Percentiles rank a stretch among this genome's conserved stretches.
phyloP scores from a whole-genome alignment of 2,329 filamentous ascomycete species.

The Cercospora sp. region DNA sequence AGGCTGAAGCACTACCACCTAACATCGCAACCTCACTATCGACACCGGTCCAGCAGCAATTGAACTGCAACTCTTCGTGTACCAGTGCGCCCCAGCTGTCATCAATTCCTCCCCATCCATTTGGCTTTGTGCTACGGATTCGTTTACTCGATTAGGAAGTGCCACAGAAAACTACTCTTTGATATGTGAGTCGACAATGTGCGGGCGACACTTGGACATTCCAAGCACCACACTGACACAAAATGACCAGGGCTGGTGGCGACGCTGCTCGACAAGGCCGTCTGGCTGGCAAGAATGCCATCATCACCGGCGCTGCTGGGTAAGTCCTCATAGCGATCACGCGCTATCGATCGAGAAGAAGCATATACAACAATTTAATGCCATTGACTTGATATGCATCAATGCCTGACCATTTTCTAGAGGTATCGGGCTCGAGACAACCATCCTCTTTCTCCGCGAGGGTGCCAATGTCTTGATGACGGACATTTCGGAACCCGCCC shows the following conservation, averaged over 20 bases:
- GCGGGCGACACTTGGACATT: background rate
- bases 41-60: background rate
- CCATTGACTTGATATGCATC: background rate
- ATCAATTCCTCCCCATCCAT: background rate
- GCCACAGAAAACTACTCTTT: slow-evolving; percentile 20
- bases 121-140: slow-evolving; percentile 16
- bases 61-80: background rate
- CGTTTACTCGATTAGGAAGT: slow-evolving; percentile 23
- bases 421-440: slow-evolving; percentile 90
- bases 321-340: slow-evolving; percentile 48
- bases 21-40: background rate
- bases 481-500: slow-evolving; percentile 76
- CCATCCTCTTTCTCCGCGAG: slow-evolving; percentile 85
- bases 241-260: slow-evolving; percentile 22
- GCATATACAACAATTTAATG: background rate
- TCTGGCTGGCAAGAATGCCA: slow-evolving; percentile 65
- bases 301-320: slow-evolving; percentile 86
- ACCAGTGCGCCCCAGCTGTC: background rate
- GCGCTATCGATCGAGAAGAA: background rate
- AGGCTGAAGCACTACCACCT: background rate
- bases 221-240: slow-evolving; percentile 10
- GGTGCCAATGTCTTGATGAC: slow-evolving; percentile 82
- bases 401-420: slow-evolving; percentile 48
- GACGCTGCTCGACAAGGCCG: slow-evolving; percentile 42
- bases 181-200: slow-evolving; percentile 22